Evolutionary conservation across 495 filamentous ascomycete species (phyloP).

Genomic region (Daldinia vernicosa): DNA sequence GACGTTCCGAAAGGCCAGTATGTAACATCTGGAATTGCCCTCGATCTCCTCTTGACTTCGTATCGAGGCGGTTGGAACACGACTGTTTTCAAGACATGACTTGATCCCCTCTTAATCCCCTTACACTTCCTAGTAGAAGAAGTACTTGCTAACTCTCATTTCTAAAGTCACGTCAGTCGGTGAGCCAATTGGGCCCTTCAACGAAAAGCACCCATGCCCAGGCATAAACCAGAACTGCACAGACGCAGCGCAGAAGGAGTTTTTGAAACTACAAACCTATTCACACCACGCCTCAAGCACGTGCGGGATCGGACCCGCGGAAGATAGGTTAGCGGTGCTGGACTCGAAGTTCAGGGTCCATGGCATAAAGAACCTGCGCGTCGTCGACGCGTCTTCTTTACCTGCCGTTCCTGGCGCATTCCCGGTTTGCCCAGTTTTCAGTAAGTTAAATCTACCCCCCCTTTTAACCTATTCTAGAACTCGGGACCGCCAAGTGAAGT

Average conservation of each 20-base stretch:
- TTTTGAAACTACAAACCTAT: constrained; percentile 59
- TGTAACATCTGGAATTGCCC: neutral
- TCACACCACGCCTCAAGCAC: constrained; percentile 62
- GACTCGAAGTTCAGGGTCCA: constrained; percentile 62
- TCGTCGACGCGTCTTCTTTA: constrained; percentile 65
- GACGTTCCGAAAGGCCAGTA: constrained; percentile 54
- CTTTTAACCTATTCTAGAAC: neutral
- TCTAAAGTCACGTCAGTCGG: constrained; percentile 40
- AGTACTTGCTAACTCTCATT: neutral
- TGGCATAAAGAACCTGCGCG: constrained; percentile 58
- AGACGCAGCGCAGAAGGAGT: constrained; percentile 52
- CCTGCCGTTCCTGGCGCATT: constrained; percentile 67
- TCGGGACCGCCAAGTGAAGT: no score
- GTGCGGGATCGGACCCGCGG: constrained; percentile 59
- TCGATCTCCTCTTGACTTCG: neutral
- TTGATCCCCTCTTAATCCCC: no score
- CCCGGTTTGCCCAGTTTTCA: constrained; percentile 67
- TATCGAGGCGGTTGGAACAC: neutral
- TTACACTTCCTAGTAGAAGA: neutral
- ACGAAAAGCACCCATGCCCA: constrained; percentile 56
- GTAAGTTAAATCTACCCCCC: neutral
- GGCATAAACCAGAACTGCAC: constrained; percentile 50
- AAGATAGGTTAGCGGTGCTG: constrained; percentile 59
- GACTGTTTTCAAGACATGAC: no score
- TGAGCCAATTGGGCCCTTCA: constrained; percentile 49